Evolutionary conservation across 257 asterid genomes (phyloP), one percentile per base, ranked within the genome.

Genomic region (Perilla frutescens): DNA sequence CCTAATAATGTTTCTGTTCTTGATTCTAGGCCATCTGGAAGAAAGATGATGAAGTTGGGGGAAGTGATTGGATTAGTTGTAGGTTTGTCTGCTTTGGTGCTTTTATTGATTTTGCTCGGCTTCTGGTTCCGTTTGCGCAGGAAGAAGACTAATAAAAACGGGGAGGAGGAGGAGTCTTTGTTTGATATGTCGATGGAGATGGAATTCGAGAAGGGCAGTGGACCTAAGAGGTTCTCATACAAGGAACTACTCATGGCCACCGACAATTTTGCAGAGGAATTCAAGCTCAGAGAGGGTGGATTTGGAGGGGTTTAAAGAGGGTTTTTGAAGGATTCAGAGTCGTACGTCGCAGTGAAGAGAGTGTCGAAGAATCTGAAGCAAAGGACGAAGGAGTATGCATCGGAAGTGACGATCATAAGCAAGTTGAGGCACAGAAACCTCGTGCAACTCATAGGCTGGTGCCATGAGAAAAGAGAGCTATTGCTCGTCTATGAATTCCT

Each of bases 361-460:
- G 79, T 82, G 0, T 82, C 93, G 0, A 84, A 43, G 1, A 74
- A 49, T 2, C 85, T 90, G 1, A 82, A 63, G 6, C 90, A 88
- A 70, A 87, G 93, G 54, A 14, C 71, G 4, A 85, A 82, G 61
- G 90, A 85, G 77, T 85, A 83, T 34, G 76, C 81, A n/a, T 79
- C 93, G 2, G 93, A 87, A 78, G 89, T 87, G 58, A 85, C 66
- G 82, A 85, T 82, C 54, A 87, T 87, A 45, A 82, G 90, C 11
- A 66, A 57, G 45, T 62, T 87, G 39, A 73, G 87, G 50, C 93
- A 87, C 14, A 64, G 80, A 66, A 87, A 87, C 61, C 43, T 84
- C 15, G 92, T 87, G 41, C 84, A 81, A 64, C 87, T 87, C 5
- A 51, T 83, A 1, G 92, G 92, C 2, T 87, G 92, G 92, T 83